Conservation (phyloP, 495 filamentous ascomycete genomes). For the Ramalina peruviana region DNA sequence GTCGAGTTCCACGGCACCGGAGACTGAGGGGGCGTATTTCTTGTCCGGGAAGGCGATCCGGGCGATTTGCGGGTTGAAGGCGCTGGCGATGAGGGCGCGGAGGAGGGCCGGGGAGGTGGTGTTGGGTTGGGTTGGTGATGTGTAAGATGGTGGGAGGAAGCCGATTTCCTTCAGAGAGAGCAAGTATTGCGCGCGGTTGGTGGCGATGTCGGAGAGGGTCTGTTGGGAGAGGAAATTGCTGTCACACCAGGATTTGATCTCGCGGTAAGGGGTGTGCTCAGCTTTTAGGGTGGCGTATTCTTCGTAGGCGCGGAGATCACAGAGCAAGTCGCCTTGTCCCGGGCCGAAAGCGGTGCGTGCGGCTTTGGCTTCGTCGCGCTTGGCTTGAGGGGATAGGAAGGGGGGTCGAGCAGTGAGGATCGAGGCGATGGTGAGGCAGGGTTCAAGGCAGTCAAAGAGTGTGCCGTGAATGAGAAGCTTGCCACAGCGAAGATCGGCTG, state of each 20-base stretch:
- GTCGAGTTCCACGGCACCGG: slow-evolving; percentile 81
- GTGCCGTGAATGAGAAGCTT: slow-evolving; percentile 95
- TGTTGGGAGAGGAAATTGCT: slow-evolving; percentile 75
- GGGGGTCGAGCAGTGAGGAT: slow-evolving; percentile 76
- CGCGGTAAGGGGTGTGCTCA: slow-evolving; percentile 37
- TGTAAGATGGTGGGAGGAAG: slow-evolving; percentile 47
- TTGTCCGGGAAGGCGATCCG: slow-evolving; percentile 88
- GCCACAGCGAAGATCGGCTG: slow-evolving; percentile 80
- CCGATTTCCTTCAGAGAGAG: slow-evolving; percentile 75
- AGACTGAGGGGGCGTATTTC: slow-evolving; percentile 74
- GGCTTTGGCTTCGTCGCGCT: slow-evolving; percentile 68
- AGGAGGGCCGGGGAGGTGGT: slow-evolving; percentile 47
- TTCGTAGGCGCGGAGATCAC: slow-evolving; percentile 71
- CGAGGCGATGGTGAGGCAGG: slow-evolving; percentile 77
- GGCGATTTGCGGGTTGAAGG: slow-evolving; percentile 83
- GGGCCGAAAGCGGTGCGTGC: slow-evolving; percentile 57
- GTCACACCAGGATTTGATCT: slow-evolving; percentile 67
- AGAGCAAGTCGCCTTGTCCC: slow-evolving; percentile 75
- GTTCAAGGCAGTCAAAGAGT: slow-evolving; percentile 75
- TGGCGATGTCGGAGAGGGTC: slow-evolving; percentile 72
- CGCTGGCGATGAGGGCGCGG: slow-evolving; percentile 75
- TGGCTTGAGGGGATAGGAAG: slow-evolving; percentile 68
- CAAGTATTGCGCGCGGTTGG: slow-evolving; percentile 74
- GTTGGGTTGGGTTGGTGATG: slow-evolving; percentile 14
- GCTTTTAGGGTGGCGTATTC: slow-evolving; percentile 56